Base-by-base conservation (phyloP, 345 rosid species). In the Gossypium sturtianum region DNA sequence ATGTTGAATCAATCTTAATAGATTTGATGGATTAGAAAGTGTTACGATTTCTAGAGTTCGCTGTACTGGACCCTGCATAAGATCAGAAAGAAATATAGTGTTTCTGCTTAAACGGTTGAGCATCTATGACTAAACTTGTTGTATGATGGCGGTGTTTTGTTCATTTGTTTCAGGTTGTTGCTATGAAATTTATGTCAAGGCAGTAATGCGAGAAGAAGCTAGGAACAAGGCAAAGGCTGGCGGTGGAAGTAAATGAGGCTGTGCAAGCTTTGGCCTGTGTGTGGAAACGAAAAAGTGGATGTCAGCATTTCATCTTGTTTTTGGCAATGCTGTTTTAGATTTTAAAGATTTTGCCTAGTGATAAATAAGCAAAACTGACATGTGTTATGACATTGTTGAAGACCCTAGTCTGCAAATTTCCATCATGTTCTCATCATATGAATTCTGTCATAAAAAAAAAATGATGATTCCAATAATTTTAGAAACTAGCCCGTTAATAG, bases 131-230 rank as follows among this genome's bases (percentile, higher is more conserved):
- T 47, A 19, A 23, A 45, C 53, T 25, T 16, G 12, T 15, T 60
- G 20, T 15, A 19, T 58, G 56, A 19, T 58, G 56, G 59, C 44
- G 75, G 38, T 44, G 23, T 48, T 62, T 47, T 45, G 57, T 48
- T 47, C 47, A 16, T 22, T 22, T 78, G 29, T 77, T 80, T 75
- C 90, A 96, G 98, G 98, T 22, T 96, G 97, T 83, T 88, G 97
- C 91, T 93, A 91, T 76, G 98, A 93, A 84, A 90, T 96, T 73
- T 96, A 89, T 77, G 97, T 86, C 62, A 89, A 68, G 84, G 88
- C 92, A 17, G 75, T 75, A 1, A 87, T 85, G 97, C 84, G 87
- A 65, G 90, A 93, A 87, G 93, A 89, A 79, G 90, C 91, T 75
- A 79, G 90, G 76, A 83, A 66, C 79, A 78, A 85, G 76, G 83